A percentile compares a stretch with the other conserved stretches of the same genome.
Evolutionary conservation across 148 eudicot species (phyloP).

Genomic region (Bassia scoparia): DNA sequence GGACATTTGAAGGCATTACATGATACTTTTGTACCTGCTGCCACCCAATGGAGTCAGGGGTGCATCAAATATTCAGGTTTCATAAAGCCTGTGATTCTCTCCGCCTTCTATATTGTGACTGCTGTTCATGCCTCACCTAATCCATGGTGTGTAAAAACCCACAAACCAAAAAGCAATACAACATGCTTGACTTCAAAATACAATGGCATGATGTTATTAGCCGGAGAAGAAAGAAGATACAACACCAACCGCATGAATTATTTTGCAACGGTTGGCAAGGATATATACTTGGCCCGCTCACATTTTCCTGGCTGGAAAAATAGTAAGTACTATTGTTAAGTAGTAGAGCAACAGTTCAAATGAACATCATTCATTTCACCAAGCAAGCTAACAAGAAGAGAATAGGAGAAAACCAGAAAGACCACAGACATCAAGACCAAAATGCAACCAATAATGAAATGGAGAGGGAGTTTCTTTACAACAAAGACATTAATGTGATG

Average conservation of each 20-base stretch:
- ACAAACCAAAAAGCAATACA: conserved; percentile 30
- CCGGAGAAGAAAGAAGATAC: conserved; percentile 21
- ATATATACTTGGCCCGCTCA: conserved; percentile 48
- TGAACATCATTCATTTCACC: background rate
- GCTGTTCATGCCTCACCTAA: conserved; percentile 99
- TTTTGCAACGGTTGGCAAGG: conserved; percentile 91
- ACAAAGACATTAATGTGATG: background rate
- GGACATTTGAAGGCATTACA: conserved; percentile 1
- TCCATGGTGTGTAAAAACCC: conserved; percentile 25
- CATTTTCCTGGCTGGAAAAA: conserved; percentile 53
- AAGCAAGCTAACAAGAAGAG: background rate
- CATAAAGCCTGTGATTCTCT: conserved; percentile 73
- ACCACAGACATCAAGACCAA: too few species aligned
- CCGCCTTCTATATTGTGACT: conserved; percentile 90
- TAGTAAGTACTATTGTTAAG: conserved; percentile 6
- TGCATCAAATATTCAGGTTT: conserved; percentile 89
- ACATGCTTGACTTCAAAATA: conserved; percentile 25
- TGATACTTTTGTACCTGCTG: conserved; percentile 61
- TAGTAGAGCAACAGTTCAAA: background rate
- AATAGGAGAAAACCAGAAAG: background rate
- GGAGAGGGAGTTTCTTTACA: too few species aligned
- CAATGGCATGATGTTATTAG: conserved; percentile 12
- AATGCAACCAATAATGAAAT: too few species aligned
- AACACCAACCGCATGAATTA: conserved; percentile 79
- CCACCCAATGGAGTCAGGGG: conserved; percentile 89